These are phyloP conservation scores for Xylaria sp. DNA, from an alignment of 495 filamentous ascomycete genomes.

Conservation along the genomic window DNA sequence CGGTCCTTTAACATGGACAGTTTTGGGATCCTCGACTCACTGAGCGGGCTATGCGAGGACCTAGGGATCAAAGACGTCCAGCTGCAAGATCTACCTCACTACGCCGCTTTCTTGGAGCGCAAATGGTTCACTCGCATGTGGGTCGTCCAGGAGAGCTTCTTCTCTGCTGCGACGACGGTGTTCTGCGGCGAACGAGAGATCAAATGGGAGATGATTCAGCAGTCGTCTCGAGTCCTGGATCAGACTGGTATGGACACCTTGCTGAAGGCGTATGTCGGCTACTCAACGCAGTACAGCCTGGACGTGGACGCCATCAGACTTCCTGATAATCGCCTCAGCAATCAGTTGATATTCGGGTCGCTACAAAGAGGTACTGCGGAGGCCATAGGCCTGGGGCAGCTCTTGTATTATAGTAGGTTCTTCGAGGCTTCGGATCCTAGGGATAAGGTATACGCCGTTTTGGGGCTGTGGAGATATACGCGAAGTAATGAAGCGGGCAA, in stretches of 20 bases:
- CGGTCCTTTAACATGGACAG: constrained; percentile 6
- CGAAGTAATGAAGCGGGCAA: neutral
- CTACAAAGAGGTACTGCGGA: constrained; percentile 14
- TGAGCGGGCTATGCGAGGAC: neutral
- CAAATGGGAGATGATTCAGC: constrained; percentile 23
- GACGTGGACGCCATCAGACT: constrained; percentile 12
- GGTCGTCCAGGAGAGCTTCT: constrained; percentile 25
- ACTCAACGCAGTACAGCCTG: constrained; percentile 13
- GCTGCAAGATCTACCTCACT: neutral
- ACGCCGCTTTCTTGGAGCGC: constrained; percentile 15
- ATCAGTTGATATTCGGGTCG: constrained; percentile 30
- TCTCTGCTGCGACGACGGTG: constrained; percentile 26
- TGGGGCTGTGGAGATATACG: constrained; percentile 24
- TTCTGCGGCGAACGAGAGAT: constrained; percentile 12
- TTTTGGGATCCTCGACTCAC: neutral
- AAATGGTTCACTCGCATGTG: constrained; percentile 21
- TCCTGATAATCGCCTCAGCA: constrained; percentile 27
- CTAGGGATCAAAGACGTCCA: neutral
- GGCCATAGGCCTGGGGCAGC: constrained; percentile 20
- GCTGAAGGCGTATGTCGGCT: constrained; percentile 19
- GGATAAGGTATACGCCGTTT: constrained; percentile 31
- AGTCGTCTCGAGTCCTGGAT: constrained; percentile 21
- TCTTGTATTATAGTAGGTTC: constrained; percentile 28
- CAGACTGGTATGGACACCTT: constrained; percentile 27
- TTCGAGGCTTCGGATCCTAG: constrained; percentile 29